These are phyloP conservation scores for Scopulariopsis brevicaulis DNA, from an alignment of 2,329 filamentous ascomycete genomes.

Conservation along the genomic window DNA sequence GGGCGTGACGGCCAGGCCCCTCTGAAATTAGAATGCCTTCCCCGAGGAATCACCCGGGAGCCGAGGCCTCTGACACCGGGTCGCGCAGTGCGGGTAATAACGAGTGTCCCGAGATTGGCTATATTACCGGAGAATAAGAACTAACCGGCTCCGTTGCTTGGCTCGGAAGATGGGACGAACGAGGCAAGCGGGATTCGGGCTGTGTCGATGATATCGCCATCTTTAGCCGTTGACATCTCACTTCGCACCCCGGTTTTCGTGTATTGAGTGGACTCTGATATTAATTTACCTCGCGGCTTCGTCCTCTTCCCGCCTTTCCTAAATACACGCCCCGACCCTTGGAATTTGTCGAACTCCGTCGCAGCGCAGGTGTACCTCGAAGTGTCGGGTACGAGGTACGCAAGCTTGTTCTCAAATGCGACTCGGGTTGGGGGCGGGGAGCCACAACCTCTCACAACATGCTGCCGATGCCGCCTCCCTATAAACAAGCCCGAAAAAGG, in stretches of 20 bases:
- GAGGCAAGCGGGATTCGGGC: background rate
- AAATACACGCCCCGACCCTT: background rate
- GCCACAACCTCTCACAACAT: background rate
- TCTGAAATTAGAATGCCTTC: background rate
- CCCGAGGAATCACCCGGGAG: background rate
- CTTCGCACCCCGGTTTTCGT: background rate
- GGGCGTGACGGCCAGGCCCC: background rate
- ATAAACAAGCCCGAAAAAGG: background rate
- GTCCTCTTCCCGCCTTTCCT: background rate
- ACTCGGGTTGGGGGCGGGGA: background rate
- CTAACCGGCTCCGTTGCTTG: background rate
- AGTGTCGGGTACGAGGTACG: background rate
- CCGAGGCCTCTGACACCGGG: background rate
- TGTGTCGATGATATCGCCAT: background rate
- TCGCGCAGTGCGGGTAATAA: background rate
- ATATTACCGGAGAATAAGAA: background rate
- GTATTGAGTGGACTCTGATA: background rate
- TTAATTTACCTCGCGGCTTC: background rate
- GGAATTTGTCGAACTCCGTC: background rate
- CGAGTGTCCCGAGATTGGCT: background rate
- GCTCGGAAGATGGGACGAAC: background rate
- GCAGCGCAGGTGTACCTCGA: background rate
- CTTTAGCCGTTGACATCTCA: background rate
- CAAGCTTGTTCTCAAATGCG: background rate
- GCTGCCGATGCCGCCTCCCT: background rate